Evolutionary conservation across 306 rosid species (phyloP).

Genomic region (Sicyos edulis): DNA sequence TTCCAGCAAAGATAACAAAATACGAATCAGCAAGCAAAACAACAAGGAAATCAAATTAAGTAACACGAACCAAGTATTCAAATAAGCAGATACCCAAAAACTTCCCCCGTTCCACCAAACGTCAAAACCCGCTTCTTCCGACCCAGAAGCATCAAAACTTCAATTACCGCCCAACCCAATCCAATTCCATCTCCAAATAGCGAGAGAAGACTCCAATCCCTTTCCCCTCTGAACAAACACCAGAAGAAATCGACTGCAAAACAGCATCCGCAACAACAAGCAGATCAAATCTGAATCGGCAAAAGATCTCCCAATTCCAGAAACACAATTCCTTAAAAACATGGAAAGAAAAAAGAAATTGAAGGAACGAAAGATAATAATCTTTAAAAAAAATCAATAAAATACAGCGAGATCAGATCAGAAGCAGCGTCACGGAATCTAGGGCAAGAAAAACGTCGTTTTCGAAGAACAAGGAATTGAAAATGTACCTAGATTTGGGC

Average conservation of each 20-base stretch:
- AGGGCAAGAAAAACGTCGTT: slow-evolving; percentile 36
- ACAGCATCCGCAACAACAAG: neutral
- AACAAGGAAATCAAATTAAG: neutral
- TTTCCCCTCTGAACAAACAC: slow-evolving; percentile 17
- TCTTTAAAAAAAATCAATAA: neutral
- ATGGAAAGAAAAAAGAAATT: neutral
- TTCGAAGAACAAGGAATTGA: slow-evolving; percentile 7
- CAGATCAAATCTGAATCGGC: slow-evolving; percentile 25
- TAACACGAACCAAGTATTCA: slow-evolving; percentile 24
- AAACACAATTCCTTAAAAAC: slow-evolving; percentile 13
- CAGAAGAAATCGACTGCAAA: slow-evolving; percentile 28
- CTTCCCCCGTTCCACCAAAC: slow-evolving; percentile 33
- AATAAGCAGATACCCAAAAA: slow-evolving; percentile 51
- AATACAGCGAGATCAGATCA: slow-evolving; percentile 50
- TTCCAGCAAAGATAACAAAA: neutral
- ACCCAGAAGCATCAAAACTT: slow-evolving; percentile 25
- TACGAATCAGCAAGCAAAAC: neutral
- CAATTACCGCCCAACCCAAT: slow-evolving; percentile 23
- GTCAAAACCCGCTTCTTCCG: slow-evolving; percentile 22
- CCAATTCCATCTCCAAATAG: slow-evolving; percentile 18
- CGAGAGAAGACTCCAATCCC: neutral
- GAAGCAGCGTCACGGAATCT: slow-evolving; percentile 33
- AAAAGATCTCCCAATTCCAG: slow-evolving; percentile 39
- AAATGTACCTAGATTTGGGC: slow-evolving; percentile 10
- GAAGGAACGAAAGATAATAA: neutral